These are phyloP conservation scores for Pilaira anomala DNA, from an alignment of 192 early-diverging fungal species.

Conservation along the genomic window DNA sequence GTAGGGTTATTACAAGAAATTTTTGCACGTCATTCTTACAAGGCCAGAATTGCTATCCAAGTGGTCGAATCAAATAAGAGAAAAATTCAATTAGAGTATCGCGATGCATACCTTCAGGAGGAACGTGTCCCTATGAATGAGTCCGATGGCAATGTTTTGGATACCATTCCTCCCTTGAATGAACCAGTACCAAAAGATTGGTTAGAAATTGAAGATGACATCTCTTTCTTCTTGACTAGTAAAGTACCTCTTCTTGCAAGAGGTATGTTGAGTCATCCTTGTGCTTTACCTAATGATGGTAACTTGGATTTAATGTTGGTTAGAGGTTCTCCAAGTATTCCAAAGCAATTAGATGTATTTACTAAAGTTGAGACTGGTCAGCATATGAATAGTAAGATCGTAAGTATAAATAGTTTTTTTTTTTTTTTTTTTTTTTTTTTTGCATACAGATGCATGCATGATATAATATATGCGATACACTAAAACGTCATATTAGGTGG, in stretches of 20 bases:
- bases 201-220: conserved; percentile 42
- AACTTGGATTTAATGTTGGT: conserved; percentile 46
- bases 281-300: conserved; percentile 52
- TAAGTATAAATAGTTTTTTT: conserved; percentile 21
- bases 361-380: conserved; percentile 42
- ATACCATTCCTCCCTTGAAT: conserved; percentile 29
- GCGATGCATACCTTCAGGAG: not conserved
- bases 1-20: conserved; percentile 45
- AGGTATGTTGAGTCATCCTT: conserved; percentile 45
- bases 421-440: not conserved
- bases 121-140: not conserved
- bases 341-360: conserved; percentile 38
- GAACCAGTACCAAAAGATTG: conserved; percentile 43
- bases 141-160: not conserved
- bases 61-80: conserved; percentile 41
- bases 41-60: conserved; percentile 41
- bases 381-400: conserved; percentile 45
- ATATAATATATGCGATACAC: too few species aligned
- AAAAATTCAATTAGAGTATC: conserved; percentile 38
- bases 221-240: conserved; percentile 41
- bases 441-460: too few species aligned
- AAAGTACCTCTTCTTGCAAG: conserved; percentile 50
- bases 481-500: conserved; percentile 36
- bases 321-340: conserved; percentile 22
- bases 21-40: conserved; percentile 37